Base-by-base conservation (phyloP, 805 yeast species). In the Saturnispora mendoncae region DNA sequence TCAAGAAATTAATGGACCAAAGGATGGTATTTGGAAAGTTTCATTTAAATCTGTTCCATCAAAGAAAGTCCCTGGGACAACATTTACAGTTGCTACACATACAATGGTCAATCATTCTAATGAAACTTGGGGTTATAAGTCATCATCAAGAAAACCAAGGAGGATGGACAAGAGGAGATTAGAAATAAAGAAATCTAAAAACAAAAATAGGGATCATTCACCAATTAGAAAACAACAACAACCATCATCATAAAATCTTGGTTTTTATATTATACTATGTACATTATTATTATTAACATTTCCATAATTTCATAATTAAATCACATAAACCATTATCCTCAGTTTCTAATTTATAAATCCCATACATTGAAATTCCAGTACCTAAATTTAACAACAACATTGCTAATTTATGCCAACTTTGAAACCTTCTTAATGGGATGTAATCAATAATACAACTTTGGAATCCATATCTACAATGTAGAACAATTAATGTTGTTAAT, bases 381-480 rank as follows among this genome's bases (percentile, higher is more conserved):
- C 97, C 97, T 2, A 78, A 64, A 29, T 76, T 72, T 53, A 92
- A 72, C 43, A 86, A 58, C 47, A 70, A 71, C 68, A 76, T 65
- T 43, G 94, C 88, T 29, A 72, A 65, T 46, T 71, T 70, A 65
- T 85, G 81, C 72, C 84, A 76, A 32, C 68, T 61, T 28, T 95
- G 95, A 62, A 80, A 92, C 19, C 80, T 84, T 60, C 98, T 75
- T 57, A 68, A 64, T 32, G 96, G 97, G 42, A 90, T 80, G 66
- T 90, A 92, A 64, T 90, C 98, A 45, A 80, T 80, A 55, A 92
- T 87, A 69, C 97, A 90, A 35, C 94, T 71, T 62, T 82, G 82
- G 65, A 92, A 76, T 10, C 97, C 98, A 52, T 82, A 74, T 62
- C 81, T 85, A 43, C 82, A 71, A 66, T 92, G 97, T 45, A 80